Evolutionary conservation across 139 green algal genomes (phyloP), one percentile per base, ranked within the genome.

Genomic region (Chlorella sp.): DNA sequence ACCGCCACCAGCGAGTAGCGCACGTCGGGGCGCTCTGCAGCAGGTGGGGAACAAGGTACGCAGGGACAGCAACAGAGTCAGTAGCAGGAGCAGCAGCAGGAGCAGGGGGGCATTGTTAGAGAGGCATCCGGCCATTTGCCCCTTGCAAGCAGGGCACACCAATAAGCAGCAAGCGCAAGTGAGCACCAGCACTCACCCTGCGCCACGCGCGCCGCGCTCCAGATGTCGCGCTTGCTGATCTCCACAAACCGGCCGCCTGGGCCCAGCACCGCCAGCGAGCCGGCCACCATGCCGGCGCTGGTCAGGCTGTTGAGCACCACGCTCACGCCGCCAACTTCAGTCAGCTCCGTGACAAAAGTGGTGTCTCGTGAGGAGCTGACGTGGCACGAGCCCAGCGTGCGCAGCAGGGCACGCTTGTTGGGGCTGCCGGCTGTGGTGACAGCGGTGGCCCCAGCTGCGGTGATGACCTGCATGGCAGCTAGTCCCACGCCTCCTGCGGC

Each of bases 141-240:
- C 9, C 48, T 16, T 57, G 48, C 9, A 57, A 57, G 48, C 5
- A 9, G 48, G 5, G 48, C 48, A 57, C 9, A 94, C 94, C 97
- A 71, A 98, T 96, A 93, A 97, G 96, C 57, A 95, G 92, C 93
- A 28, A 71, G 64, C 24, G 21, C 2, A 2, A 98, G 97, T 88
- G 24, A 28, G 64, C 64, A 71, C 21, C 7, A 11, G 11, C 64
- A 15, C 85, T 53, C 85, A 89, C 85, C 85, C 40, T 89, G 85
- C n/a, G 85, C 85, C 48, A 89, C 85, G 18, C 95, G 92, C 5
- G 81, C 89, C 1, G 91, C 69, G 57, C 90, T 94, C 96, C 96
- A 98, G 81, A 99, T 97, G 94, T 98, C 97, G 66, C 97, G 92
- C 94, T 99, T 99, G 89, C 94, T 95, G 89, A 99, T 98, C 92